phyloP scores from a whole-genome alignment of 2,329 filamentous ascomycete genomes.

The Kalaharituber pfeilii region DNA sequence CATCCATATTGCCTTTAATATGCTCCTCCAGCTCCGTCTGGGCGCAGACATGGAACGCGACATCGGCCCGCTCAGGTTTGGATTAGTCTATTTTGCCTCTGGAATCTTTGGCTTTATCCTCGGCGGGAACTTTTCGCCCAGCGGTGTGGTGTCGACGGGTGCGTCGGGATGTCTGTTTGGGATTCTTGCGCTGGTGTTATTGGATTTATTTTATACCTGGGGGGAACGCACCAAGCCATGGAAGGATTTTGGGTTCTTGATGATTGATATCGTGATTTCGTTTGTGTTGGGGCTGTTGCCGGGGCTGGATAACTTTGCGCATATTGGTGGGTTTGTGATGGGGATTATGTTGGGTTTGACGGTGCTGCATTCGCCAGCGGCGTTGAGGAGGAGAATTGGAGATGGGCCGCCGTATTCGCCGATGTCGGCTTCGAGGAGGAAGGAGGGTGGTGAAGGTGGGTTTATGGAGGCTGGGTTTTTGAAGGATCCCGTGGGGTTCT shows the following conservation, averaged over 20 bases:
- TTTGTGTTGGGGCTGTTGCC: constrained; percentile 86
- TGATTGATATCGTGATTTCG: constrained; percentile 70
- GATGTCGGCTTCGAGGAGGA: neutral
- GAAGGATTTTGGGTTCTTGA: constrained; percentile 72
- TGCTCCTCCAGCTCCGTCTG: constrained; percentile 76
- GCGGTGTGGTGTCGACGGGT: constrained; percentile 56
- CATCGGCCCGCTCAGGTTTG: constrained; percentile 76
- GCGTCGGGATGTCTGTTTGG: constrained; percentile 85
- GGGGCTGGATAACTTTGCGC: constrained; percentile 89
- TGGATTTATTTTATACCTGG: constrained; percentile 92
- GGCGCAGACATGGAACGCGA: constrained; percentile 82
- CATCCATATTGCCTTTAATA: constrained; percentile 89
- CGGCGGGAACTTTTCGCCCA: constrained; percentile 79
- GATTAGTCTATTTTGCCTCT: constrained; percentile 71
- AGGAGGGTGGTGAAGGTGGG: neutral
- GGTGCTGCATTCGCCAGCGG: constrained; percentile 72
- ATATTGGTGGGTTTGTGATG: constrained; percentile 92
- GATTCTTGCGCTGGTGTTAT: constrained; percentile 67
- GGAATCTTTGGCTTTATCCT: constrained; percentile 95
- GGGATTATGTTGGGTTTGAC: constrained; percentile 74
- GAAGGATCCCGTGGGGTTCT: constrained; percentile 56
- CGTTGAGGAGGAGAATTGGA: constrained; percentile 56
- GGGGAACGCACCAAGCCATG: constrained; percentile 55
- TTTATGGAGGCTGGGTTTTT: constrained; percentile 28
- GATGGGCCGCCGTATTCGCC: constrained; percentile 33